phyloP scores from a whole-genome alignment of 75 land plant genomes.

The Ceratopteris richardii region DNA sequence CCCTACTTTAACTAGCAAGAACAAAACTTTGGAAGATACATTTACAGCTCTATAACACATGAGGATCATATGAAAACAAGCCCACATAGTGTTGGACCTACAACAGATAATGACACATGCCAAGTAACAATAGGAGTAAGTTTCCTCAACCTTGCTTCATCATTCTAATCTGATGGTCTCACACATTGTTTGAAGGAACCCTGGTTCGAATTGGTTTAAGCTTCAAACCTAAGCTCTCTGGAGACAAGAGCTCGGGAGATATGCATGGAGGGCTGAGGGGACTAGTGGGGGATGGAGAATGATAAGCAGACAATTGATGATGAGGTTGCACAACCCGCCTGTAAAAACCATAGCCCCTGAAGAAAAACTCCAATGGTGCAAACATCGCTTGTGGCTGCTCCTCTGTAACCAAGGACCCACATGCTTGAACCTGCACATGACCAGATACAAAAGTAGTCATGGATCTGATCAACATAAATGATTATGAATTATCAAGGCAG shows the following conservation, averaged over 20 bases:
- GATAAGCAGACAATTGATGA: conserved; percentile 6
- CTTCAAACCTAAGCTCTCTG: conserved; percentile 82
- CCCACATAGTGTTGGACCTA: too few relatives aligned
- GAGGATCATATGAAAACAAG: too few relatives aligned
- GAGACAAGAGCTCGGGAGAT: conserved; percentile 76
- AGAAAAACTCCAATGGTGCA: conserved; percentile 71
- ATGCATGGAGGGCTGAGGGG: conserved; percentile 75
- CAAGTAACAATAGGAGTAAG: too few relatives aligned
- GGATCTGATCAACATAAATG: neutral
- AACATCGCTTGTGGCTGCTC: conserved; percentile 90
- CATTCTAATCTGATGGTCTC: too few relatives aligned
- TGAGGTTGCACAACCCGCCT: conserved; percentile 6
- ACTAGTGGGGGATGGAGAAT: conserved; percentile 48
- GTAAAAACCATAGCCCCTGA: conserved; percentile 71
- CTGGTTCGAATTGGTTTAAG: conserved; percentile 86
- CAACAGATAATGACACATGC: too few relatives aligned
- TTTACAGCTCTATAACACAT: too few relatives aligned
- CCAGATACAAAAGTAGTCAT: neutral
- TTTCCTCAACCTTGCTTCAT: too few relatives aligned
- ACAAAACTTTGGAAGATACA: too few relatives aligned
- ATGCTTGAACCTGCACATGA: conserved; percentile 62
- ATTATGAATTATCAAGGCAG: too few relatives aligned
- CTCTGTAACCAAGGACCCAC: conserved; percentile 84
- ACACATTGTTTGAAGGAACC: too few relatives aligned
- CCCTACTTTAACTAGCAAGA: too few relatives aligned